phyloP scores from a whole-genome alignment of 345 rosid species.

The Limnanthes douglasii region DNA sequence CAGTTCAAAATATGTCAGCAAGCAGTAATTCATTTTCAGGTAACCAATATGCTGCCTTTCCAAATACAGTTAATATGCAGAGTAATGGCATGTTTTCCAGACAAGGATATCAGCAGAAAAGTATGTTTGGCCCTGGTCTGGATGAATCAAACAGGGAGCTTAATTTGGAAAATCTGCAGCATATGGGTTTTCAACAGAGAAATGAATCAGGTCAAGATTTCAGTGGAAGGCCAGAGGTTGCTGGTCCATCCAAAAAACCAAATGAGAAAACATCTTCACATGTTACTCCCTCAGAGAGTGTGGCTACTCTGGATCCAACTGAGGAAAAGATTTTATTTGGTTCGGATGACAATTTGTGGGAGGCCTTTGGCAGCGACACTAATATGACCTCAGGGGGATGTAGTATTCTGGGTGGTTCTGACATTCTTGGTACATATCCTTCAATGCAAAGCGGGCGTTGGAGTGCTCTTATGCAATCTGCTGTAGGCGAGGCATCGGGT shows the following conservation, averaged over 20 bases:
- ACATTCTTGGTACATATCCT: conserved; percentile 32
- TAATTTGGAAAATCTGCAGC: conserved; percentile 27
- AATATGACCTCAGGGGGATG: conserved; percentile 31
- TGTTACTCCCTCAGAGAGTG: conserved; percentile 26
- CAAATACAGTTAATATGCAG: conserved; percentile 29
- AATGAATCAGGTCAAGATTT: conserved; percentile 23
- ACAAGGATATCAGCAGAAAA: conserved; percentile 32
- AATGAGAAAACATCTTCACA: conserved; percentile 22
- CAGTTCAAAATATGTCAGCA: conserved; percentile 25
- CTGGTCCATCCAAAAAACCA: conserved; percentile 23
- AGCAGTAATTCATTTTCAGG: conserved; percentile 28
- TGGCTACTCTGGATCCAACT: conserved; percentile 68
- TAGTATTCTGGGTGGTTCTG: conserved; percentile 26
- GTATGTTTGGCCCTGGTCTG: conserved; percentile 15
- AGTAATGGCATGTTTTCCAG: conserved; percentile 31
- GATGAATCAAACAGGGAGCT: conserved; percentile 26
- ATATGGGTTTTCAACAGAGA: conserved; percentile 23
- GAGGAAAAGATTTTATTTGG: conserved; percentile 87
- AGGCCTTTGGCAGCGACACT: conserved; percentile 44
- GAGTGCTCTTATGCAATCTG: conserved; percentile 99
- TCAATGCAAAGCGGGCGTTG: conserved; percentile 90
- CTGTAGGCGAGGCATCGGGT: conserved; percentile 78
- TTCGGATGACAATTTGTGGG: conserved; percentile 80
- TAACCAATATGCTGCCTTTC: conserved; percentile 28
- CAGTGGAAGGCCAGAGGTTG: conserved; percentile 20